Evolutionary conservation across 1,284 basidiomycete genomes (phyloP).

Genomic region (Flammula alnicola): DNA sequence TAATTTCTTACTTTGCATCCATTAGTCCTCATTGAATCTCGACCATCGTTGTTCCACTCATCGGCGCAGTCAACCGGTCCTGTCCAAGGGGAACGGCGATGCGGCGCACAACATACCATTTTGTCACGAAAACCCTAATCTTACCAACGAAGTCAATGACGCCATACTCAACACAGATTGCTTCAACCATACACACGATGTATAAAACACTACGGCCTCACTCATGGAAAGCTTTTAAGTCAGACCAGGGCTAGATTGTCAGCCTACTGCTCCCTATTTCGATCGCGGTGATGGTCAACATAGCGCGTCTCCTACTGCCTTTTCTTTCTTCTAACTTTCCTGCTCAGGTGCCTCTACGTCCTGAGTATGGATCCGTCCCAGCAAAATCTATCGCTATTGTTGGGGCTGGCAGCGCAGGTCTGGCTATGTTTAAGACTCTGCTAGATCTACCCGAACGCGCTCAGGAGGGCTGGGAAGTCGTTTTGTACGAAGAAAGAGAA

Average conservation of each 20-base stretch:
- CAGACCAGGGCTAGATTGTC: not conserved
- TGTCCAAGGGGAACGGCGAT: not conserved
- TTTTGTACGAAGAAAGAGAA: conserved; percentile 54
- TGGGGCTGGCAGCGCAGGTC: conserved; percentile 55
- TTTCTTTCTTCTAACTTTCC: conserved; percentile 27
- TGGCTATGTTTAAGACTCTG: conserved; percentile 54
- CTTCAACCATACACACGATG: conserved; percentile 20
- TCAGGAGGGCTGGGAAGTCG: conserved; percentile 47
- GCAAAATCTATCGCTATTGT: conserved; percentile 55
- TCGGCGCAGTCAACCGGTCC: not conserved
- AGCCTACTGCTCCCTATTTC: not conserved
- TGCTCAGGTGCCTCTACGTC: conserved; percentile 16
- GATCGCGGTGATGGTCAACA: conserved; percentile 27
- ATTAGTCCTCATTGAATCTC: not conserved
- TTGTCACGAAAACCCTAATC: not conserved
- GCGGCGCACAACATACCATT: too few relatives aligned
- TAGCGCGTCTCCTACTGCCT: conserved; percentile 28
- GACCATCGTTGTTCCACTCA: not conserved
- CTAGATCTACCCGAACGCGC: conserved; percentile 48
- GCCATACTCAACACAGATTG: conserved; percentile 25
- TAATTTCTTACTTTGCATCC: conserved; percentile 5
- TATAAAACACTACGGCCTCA: conserved; percentile 5
- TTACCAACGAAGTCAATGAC: conserved; percentile 18
- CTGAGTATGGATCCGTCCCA: conserved; percentile 11
- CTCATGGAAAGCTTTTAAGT: conserved; percentile 1